phyloP scores from a whole-genome alignment of 1,139 yeast species.

The Zygosaccharomyces sapae region DNA sequence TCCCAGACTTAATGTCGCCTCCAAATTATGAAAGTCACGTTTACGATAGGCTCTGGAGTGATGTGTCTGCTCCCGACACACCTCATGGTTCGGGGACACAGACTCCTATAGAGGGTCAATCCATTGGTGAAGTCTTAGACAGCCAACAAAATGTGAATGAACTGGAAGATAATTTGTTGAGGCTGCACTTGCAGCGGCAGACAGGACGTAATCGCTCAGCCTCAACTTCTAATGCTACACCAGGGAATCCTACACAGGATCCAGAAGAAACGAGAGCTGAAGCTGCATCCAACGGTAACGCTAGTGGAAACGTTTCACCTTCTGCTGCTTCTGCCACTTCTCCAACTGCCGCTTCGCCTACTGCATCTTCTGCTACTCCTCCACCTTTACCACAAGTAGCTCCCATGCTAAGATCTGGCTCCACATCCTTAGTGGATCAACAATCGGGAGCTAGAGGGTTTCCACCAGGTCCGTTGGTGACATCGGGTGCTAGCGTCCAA shows the following conservation, averaged over 20 bases:
- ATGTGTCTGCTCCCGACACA: constrained; percentile 39
- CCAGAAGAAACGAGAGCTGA: neutral
- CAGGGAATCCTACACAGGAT: constrained; percentile 8
- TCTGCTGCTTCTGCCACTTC: no score
- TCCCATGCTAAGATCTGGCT: constrained; percentile 1
- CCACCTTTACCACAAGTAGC: neutral
- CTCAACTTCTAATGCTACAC: constrained; percentile 9
- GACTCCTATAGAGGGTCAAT: constrained; percentile 29
- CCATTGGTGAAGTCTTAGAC: constrained; percentile 20
- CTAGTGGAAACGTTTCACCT: no score
- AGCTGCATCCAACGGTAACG: no score
- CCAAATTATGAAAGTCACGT: constrained; percentile 84
- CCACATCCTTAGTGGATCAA: constrained; percentile 1
- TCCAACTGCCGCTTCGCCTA: no score
- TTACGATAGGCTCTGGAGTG: constrained; percentile 81
- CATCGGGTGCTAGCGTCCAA: constrained; percentile 20
- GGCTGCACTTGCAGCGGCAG: constrained; percentile 48
- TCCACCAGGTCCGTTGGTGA: constrained; percentile 20
- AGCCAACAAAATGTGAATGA: constrained; percentile 34
- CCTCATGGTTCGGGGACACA: constrained; percentile 32
- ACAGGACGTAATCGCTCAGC: constrained; percentile 16
- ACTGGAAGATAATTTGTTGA: constrained; percentile 52
- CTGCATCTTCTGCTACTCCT: constrained; percentile 1
- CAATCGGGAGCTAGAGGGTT: neutral
- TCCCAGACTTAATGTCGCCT: constrained; percentile 55